Conservation (phyloP, 2,329 filamentous ascomycete genomes). For the Erysiphe pisi region DNA sequence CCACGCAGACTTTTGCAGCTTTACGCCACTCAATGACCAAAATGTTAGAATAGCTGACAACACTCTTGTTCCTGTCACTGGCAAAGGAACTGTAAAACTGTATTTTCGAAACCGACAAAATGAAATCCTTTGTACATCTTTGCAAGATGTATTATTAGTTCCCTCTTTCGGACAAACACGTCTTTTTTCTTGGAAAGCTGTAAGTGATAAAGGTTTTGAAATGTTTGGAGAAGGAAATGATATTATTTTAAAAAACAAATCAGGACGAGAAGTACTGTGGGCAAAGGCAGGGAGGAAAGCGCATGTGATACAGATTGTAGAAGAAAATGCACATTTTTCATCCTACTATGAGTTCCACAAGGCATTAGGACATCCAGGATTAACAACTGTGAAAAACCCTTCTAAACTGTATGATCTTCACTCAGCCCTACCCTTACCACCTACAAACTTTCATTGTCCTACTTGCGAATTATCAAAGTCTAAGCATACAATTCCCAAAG, state of each 20-base stretch:
- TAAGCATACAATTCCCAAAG: not conserved
- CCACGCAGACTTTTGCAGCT: not conserved
- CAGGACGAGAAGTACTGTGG: not conserved
- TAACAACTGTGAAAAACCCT: constrained; percentile 16
- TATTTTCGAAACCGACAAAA: not conserved
- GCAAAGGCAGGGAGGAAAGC: not conserved
- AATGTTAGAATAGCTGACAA: not conserved
- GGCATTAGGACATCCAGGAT: constrained; percentile 25
- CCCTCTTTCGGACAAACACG: constrained; percentile 25
- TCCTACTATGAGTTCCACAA: constrained; percentile 8
- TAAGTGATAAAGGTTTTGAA: not conserved
- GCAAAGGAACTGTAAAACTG: not conserved
- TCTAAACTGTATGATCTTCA: not conserved
- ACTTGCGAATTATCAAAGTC: constrained; percentile 24
- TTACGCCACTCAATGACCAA: not conserved
- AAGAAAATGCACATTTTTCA: constrained; percentile 17
- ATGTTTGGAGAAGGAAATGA: constrained; percentile 18
- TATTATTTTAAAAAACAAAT: not conserved
- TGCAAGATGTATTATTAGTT: constrained; percentile 23
- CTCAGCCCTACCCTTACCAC: constrained; percentile 14
- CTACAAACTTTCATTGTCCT: constrained; percentile 24
- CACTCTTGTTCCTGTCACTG: not conserved
- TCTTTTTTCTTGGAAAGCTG: constrained; percentile 23
- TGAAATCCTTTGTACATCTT: not conserved
- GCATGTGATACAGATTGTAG: not conserved